Conservation (phyloP, 2,329 filamentous ascomycete genomes). For the Bipolaris sorokiniana region DNA sequence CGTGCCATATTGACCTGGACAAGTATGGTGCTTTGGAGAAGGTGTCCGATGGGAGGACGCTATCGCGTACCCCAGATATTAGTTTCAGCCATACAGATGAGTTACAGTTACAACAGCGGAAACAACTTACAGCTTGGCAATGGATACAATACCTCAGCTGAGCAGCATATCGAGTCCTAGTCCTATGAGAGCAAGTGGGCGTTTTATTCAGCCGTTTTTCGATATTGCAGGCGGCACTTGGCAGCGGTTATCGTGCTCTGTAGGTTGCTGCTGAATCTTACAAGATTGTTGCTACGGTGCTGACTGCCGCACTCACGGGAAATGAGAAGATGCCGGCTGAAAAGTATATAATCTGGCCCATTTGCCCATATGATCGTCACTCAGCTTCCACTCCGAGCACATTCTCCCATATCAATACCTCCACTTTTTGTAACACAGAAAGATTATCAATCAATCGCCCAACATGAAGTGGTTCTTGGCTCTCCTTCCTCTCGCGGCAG, state of each 20-base stretch:
- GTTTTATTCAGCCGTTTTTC: conserved; percentile 44
- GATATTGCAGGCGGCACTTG: conserved; percentile 43
- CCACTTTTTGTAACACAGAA: conserved; percentile 19
- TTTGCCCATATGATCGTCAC: conserved; percentile 42
- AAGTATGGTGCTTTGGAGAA: conserved; percentile 17
- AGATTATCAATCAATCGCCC: conserved; percentile 24
- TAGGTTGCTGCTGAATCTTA: conserved; percentile 22
- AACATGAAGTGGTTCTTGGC: conserved; percentile 49
- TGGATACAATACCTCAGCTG: conserved; percentile 42
- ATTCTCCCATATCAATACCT: conserved; percentile 27
- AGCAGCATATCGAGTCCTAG: conserved; percentile 25
- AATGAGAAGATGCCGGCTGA: conserved; percentile 23
- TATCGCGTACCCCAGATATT: conserved; percentile 27
- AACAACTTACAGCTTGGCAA: conserved; percentile 9
- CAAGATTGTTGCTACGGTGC: conserved; percentile 22
- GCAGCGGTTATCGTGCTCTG: conserved; percentile 34
- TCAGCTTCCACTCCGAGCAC: conserved; percentile 33
- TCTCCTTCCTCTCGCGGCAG: conserved; percentile 44
- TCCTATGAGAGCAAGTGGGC: conserved; percentile 38
- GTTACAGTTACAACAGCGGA: conserved; percentile 12
- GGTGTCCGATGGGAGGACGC: conserved; percentile 17
- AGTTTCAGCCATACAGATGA: conserved; percentile 18
- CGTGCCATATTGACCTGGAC: conserved; percentile 10
- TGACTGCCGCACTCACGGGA: conserved; percentile 13
- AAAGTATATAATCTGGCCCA: conserved; percentile 42